phyloP scores from a whole-genome alignment of 202 grass and related monocot genomes.

The Zoysia matrella region DNA sequence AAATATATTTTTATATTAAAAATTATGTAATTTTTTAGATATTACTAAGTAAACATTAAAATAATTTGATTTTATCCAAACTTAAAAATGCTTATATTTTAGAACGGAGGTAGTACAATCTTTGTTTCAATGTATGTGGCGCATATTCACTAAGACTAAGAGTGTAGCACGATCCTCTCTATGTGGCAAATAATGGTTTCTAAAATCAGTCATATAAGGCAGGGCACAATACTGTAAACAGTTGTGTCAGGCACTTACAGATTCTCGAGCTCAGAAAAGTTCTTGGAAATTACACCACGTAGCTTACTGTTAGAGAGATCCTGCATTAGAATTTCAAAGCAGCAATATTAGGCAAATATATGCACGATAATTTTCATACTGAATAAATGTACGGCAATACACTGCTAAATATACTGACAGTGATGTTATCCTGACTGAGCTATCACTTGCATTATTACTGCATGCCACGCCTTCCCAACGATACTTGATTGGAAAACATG shows the following conservation, averaged over 20 bases:
- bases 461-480: constrained; percentile 38
- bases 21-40: too few relatives aligned
- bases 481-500: constrained; percentile 42
- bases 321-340: not conserved
- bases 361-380: not conserved
- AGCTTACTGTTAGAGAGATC: constrained; percentile 11
- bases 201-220: not conserved
- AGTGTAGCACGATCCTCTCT: not conserved
- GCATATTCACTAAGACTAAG: too few relatives aligned
- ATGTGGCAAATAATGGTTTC: not conserved
- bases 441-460: not conserved
- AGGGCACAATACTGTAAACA: not conserved
- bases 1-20: too few relatives aligned
- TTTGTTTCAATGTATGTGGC: too few relatives aligned
- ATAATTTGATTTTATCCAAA: too few relatives aligned
- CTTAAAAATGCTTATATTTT: too few relatives aligned
- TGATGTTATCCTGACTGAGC: constrained; percentile 8
- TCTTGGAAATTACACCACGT: not conserved
- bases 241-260: not conserved
- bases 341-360: not conserved
- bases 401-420: constrained; percentile 19
- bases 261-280: not conserved
- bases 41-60: too few relatives aligned
- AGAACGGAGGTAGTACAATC: too few relatives aligned
- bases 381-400: not conserved